Conservation (phyloP, 805 yeast genomes). For the Candida pseudofarinosa region DNA sequence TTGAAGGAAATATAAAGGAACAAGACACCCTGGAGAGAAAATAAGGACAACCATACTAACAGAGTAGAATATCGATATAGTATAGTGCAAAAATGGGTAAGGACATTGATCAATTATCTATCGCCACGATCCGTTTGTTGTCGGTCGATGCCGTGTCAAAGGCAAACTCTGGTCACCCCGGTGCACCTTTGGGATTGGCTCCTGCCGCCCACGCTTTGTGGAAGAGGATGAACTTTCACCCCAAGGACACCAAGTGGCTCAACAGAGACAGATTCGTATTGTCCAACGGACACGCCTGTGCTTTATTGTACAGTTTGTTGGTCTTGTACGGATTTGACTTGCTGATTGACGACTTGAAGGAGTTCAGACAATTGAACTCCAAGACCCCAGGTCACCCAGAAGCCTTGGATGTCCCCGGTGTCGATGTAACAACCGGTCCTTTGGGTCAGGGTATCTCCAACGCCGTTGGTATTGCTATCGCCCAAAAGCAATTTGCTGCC, state of each 20-base stretch:
- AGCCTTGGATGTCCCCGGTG: slow-evolving; percentile 75
- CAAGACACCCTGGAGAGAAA: too few species aligned
- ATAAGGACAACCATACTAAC: neutral
- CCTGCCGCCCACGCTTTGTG: slow-evolving; percentile 89
- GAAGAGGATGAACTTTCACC: slow-evolving; percentile 80
- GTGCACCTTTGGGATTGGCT: slow-evolving; percentile 98
- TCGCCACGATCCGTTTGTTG: slow-evolving; percentile 83
- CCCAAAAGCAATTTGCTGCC: slow-evolving; percentile 88
- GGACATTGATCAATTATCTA: slow-evolving; percentile 62
- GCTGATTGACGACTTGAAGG: slow-evolving; percentile 79
- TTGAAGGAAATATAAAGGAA: too few species aligned
- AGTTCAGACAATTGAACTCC: slow-evolving; percentile 85
- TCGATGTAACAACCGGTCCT: slow-evolving; percentile 98
- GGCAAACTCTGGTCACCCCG: slow-evolving; percentile 98
- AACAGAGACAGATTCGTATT: slow-evolving; percentile 94
- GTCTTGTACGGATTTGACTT: slow-evolving; percentile 82
- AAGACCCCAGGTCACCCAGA: slow-evolving; percentile 99
- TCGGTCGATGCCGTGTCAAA: slow-evolving; percentile 82
- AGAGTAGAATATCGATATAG: neutral
- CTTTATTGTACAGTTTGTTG: slow-evolving; percentile 78
- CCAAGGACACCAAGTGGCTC: slow-evolving; percentile 87
- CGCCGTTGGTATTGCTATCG: slow-evolving; percentile 96
- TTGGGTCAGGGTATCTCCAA: slow-evolving; percentile 96
- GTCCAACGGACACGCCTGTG: slow-evolving; percentile 96
- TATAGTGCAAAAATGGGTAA: slow-evolving; percentile 4